Base-by-base conservation (phyloP, 2,329 filamentous ascomycete genomes). In the Sclerotinia spermophila region DNA sequence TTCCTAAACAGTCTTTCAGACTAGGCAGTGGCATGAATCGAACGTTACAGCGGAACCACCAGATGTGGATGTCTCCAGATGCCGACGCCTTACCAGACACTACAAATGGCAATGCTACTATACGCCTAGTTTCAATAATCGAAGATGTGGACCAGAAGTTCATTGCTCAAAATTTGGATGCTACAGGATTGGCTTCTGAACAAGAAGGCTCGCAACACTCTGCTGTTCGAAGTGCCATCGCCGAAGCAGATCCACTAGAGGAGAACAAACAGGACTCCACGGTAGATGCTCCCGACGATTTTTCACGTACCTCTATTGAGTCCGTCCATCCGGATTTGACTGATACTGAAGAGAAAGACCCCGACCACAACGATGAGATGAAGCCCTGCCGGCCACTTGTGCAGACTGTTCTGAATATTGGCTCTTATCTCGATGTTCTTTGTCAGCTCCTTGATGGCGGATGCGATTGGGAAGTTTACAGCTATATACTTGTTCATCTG, bases 381-480 rank as follows among this genome's bases (percentile, higher is more conserved):
- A 44, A 48, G 8, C 24, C 38, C 10, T 51, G 21, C 38, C 48
- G 48, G n/a, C 45, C 51, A 30, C 27, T 66, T 6, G 17, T 33
- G n/a, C 38, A 55, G 48, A 75, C 69, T 45, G 64, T 70, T 11
- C 71, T 80, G 10, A 72, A 77, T 44, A 75, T 80, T 38, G 70
- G 70, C 58, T 60, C 74, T 2, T 97, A 93, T 92, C 84, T 97
- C n/a, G 91, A 94, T 73, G 85, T 89, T 17, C 84, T 96, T 51
- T 86, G 93, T 38, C 84, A 85, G n/a, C 82, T 96, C n/a, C 82
- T 97, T 58, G 88, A 91, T 74, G 86, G 89, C 69, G 91, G 90
- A 55, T 87, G 88, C 62, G 90, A 96, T 73, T 98, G 95, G 94
- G 94, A 98, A 79, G 84, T 97, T 1, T 97, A 97, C 83, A 95